Evolutionary conservation across 805 yeast species (phyloP).

Genomic region (Hagleromyces aurorensis): DNA sequence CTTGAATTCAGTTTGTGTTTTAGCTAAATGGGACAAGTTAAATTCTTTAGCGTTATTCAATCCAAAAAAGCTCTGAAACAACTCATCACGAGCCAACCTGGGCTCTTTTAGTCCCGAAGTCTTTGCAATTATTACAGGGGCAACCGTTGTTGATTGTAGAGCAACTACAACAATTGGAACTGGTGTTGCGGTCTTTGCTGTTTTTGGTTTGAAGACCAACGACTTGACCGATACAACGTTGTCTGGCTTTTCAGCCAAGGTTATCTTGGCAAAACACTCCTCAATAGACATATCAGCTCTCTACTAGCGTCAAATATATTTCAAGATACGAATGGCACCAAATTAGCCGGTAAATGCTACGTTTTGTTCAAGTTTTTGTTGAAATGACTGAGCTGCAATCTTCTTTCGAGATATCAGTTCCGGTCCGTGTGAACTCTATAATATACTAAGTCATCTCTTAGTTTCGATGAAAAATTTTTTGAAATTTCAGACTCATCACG

Average conservation of each 20-base stretch:
- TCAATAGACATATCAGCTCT: slow-evolving; percentile 59
- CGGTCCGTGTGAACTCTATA: no score
- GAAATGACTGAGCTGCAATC: no score
- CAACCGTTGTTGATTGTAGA: slow-evolving; percentile 59
- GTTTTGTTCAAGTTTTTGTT: no score
- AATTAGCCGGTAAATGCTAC: no score
- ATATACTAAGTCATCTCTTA: no score
- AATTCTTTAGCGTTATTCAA: slow-evolving; percentile 26
- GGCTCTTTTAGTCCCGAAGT: slow-evolving; percentile 74
- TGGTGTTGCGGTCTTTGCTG: slow-evolving; percentile 71
- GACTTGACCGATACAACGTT: slow-evolving; percentile 56
- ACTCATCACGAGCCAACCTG: slow-evolving; percentile 76
- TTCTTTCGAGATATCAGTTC: no score
- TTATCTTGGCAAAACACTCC: slow-evolving; percentile 58
- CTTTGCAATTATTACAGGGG: slow-evolving; percentile 55
- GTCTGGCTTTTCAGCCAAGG: slow-evolving; percentile 43
- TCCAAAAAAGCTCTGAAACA: slow-evolving; percentile 48
- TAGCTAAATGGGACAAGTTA: slow-evolving; percentile 34
- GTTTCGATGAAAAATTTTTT: no score
- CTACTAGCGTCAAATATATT: no score
- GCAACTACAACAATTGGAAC: slow-evolving; percentile 80
- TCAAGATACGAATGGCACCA: no score
- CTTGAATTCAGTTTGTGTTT: slow-evolving; percentile 23
- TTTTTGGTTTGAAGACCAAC: slow-evolving; percentile 84
- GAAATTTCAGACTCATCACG: no score